phyloP scores from a whole-genome alignment of 116 monocot genomes.

The Dioscorea cayenensis region DNA sequence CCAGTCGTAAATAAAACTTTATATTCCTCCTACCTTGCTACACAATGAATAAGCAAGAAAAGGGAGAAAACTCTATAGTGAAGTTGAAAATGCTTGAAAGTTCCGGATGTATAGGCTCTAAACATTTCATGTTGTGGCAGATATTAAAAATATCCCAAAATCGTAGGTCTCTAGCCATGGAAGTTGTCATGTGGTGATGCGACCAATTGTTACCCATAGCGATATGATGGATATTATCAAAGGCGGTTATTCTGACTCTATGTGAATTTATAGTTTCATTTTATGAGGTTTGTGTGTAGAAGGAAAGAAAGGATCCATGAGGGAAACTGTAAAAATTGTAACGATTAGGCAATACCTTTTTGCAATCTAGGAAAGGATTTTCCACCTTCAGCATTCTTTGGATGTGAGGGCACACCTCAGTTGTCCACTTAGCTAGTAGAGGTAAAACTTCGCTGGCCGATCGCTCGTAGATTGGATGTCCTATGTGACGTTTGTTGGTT shows the following conservation, averaged over 20 bases:
- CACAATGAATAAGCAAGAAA: too few species aligned
- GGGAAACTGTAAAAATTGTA: not conserved
- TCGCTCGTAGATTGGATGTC: slow-evolving; percentile 4
- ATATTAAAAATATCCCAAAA: too few species aligned
- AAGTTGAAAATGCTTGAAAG: too few species aligned
- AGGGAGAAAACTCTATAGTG: too few species aligned
- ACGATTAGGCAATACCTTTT: not conserved
- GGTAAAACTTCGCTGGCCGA: slow-evolving; percentile 4
- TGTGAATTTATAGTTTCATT: not conserved
- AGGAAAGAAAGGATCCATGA: not conserved
- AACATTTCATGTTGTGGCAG: too few species aligned
- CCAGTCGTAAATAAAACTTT: too few species aligned
- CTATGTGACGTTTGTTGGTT: not conserved
- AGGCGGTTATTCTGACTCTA: not conserved
- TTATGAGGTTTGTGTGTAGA: not conserved
- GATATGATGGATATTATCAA: not conserved
- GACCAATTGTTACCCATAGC: not conserved
- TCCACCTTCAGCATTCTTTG: slow-evolving; percentile 8
- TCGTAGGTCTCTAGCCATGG: too few species aligned
- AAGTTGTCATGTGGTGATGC: not conserved
- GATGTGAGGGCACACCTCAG: slow-evolving; percentile 4
- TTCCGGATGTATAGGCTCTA: too few species aligned
- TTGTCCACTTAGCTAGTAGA: slow-evolving; percentile 4
- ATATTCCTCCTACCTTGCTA: too few species aligned
- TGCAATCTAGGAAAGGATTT: slow-evolving; percentile 2